Base-by-base conservation (phyloP, 1,284 basidiomycete species). In the Boletellus deceptivus region DNA sequence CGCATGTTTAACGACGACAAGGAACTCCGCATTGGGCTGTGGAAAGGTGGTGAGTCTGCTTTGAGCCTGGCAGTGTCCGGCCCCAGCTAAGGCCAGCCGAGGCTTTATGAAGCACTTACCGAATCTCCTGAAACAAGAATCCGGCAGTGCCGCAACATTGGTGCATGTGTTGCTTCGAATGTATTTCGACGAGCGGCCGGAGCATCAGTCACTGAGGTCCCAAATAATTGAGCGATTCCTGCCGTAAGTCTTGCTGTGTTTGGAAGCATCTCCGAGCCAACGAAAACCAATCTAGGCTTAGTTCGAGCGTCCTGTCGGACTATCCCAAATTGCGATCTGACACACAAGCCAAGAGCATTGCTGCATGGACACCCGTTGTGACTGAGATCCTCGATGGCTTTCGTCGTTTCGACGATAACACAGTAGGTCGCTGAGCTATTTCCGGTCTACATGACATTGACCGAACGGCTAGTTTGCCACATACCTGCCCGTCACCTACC, bases 41-140 rank as follows among this genome's bases (percentile, higher is more conserved):
- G 97, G 97, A 98, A 97, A 93, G 97, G 99, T 59, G 95, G 93
- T 91, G 55, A 72, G 92, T 84, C 24, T 4, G 48, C 13, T 24
- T 53, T 37, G 40, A 33, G 34, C 46, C 38, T 46, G 24, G 41
- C 39, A 35, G 24, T 37, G 47, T 44, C 13, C 36, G 18, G 33
- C 24, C 18, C n/a, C 10, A 40, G 11, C 50, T 53, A 39, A 54
- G 34, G 51, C 24, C 39, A 34, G 27, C 42, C 14, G 47, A 95
- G 94, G 96, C 2, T 99, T 99, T 74, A 99, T 99, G 97, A 98
- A 98, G 69, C 98, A 99, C 69, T 74, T 99, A 34, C 97, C 97
- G 0, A 99, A 99, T 71, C 79, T 99, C 43, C 76, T 99, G 53
- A 98, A 99, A 72, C 97, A 99, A 67, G 98, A 99, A 72, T 98